Evolutionary conservation across 2,329 filamentous ascomycete species (phyloP).

Genomic region (Monascus ruber): DNA sequence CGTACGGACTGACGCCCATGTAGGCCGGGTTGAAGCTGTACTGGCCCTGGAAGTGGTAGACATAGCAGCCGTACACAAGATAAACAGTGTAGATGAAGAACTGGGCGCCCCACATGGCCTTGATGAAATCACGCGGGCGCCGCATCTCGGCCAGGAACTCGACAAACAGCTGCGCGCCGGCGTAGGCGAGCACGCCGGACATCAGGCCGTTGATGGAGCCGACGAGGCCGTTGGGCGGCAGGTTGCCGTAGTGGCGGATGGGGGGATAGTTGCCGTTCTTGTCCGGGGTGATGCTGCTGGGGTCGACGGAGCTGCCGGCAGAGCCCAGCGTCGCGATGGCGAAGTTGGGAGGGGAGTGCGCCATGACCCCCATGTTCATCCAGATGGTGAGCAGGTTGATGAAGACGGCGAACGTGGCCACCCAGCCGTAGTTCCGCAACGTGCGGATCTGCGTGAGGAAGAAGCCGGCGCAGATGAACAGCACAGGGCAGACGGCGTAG

Average conservation of each 20-base stretch:
- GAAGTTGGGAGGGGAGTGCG: no score
- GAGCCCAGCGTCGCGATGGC: slow-evolving; percentile 14
- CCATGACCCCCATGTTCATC: no score
- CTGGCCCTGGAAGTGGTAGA: slow-evolving; percentile 39
- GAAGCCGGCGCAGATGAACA: slow-evolving; percentile 42
- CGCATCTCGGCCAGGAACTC: slow-evolving; percentile 47
- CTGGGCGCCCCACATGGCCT: slow-evolving; percentile 34
- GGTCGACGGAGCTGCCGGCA: slow-evolving; percentile 14
- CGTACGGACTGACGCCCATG: slow-evolving; percentile 18
- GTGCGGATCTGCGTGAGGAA: slow-evolving; percentile 47
- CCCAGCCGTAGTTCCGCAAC: slow-evolving; percentile 41
- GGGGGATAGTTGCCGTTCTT: slow-evolving; percentile 20
- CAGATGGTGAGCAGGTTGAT: no score
- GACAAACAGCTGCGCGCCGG: slow-evolving; percentile 47
- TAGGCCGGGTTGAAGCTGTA: slow-evolving; percentile 23
- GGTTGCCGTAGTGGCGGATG: slow-evolving; percentile 30
- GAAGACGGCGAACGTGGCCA: background rate
- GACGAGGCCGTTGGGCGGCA: slow-evolving; percentile 31
- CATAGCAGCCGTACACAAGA: slow-evolving; percentile 37
- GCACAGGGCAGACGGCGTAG: slow-evolving; percentile 41
- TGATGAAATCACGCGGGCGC: slow-evolving; percentile 39
- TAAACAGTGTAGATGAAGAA: slow-evolving; percentile 39
- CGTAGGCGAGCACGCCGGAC: slow-evolving; percentile 47
- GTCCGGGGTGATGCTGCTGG: slow-evolving; percentile 11
- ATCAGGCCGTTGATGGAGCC: slow-evolving; percentile 42